Conservation (phyloP, 805 yeast species). For the Metschnikowia matae region DNA sequence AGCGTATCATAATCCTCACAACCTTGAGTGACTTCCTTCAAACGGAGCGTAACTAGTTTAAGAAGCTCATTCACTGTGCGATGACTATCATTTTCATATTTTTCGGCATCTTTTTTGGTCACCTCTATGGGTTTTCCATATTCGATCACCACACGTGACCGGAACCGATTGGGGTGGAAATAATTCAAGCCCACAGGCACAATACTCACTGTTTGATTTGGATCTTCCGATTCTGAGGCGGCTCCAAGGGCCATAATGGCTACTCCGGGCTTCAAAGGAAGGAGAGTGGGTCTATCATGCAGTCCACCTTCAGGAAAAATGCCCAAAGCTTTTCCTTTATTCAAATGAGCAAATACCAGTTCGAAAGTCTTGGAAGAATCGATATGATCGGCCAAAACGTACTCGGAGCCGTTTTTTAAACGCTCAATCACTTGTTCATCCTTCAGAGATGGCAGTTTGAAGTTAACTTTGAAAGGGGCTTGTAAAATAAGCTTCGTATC, state of each 20-base stretch:
- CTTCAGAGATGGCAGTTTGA: constrained; percentile 8
- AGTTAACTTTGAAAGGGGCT: constrained; percentile 22
- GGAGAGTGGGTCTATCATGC: constrained; percentile 39
- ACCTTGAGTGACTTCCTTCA: constrained; percentile 38
- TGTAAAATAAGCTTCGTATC: constrained; percentile 27
- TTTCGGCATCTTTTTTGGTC: constrained; percentile 24
- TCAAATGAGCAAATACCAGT: constrained; percentile 36
- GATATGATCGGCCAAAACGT: constrained; percentile 36
- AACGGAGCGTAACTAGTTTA: constrained; percentile 27
- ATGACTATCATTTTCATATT: constrained; percentile 26
- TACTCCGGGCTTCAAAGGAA: constrained; percentile 43
- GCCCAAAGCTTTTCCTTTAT: constrained; percentile 32
- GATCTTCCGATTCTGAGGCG: constrained; percentile 26
- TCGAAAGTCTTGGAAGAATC: constrained; percentile 35
- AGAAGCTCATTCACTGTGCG: constrained; percentile 26
- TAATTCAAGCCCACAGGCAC: constrained; percentile 42
- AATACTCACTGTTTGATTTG: constrained; percentile 22
- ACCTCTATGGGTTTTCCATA: constrained; percentile 40
- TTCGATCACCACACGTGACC: constrained; percentile 40
- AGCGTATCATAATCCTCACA: constrained; percentile 41
- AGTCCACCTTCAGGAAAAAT: constrained; percentile 45
- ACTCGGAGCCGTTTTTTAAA: constrained; percentile 27
- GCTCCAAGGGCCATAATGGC: constrained; percentile 45
- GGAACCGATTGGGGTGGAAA: constrained; percentile 39
- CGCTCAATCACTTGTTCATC: constrained; percentile 15